Evolutionary conservation across 768 basidiomycete genomes (phyloP).

Genomic region (Lactarius sp.): DNA sequence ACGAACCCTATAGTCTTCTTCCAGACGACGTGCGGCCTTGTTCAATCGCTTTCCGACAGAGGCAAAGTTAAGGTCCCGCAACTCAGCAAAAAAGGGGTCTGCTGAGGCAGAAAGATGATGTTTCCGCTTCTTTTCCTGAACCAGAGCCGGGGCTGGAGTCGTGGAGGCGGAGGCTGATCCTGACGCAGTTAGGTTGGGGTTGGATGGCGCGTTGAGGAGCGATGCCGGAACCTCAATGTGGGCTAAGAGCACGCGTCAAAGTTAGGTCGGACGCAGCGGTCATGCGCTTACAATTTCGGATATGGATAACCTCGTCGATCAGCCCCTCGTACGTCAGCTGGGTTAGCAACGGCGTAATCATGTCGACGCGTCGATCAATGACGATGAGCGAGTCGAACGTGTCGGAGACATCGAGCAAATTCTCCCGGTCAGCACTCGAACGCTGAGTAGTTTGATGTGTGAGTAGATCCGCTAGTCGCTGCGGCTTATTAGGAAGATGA

Average conservation of each 20-base stretch:
- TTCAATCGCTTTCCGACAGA: constrained; percentile 80
- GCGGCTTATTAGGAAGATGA: constrained; percentile 7
- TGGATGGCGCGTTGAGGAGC: constrained; percentile 53
- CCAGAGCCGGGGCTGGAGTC: constrained; percentile 46
- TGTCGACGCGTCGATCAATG: constrained; percentile 85
- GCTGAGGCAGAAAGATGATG: constrained; percentile 72
- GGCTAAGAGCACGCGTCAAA: constrained; percentile 39
- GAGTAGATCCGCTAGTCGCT: constrained; percentile 77
- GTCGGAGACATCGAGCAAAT: constrained; percentile 45
- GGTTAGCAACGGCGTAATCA: constrained; percentile 93
- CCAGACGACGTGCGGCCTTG: constrained; percentile 74
- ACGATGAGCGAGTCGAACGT: constrained; percentile 84
- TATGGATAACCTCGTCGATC: constrained; percentile 85
- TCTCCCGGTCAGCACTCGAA: constrained; percentile 36
- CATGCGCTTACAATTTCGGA: constrained; percentile 73
- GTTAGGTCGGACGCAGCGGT: not conserved
- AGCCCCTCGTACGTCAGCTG: constrained; percentile 97
- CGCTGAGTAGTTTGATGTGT: constrained; percentile 50
- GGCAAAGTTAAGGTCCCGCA: constrained; percentile 91
- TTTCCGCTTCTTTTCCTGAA: constrained; percentile 84
- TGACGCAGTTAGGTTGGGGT: constrained; percentile 34
- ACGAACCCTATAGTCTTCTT: constrained; percentile 86
- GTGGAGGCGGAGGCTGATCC: constrained; percentile 39
- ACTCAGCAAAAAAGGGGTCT: constrained; percentile 76
- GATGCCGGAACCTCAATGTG: constrained; percentile 78